Conservation (phyloP, 108 stramenopile genomes). For the Hondaea fermentalgiana region DNA sequence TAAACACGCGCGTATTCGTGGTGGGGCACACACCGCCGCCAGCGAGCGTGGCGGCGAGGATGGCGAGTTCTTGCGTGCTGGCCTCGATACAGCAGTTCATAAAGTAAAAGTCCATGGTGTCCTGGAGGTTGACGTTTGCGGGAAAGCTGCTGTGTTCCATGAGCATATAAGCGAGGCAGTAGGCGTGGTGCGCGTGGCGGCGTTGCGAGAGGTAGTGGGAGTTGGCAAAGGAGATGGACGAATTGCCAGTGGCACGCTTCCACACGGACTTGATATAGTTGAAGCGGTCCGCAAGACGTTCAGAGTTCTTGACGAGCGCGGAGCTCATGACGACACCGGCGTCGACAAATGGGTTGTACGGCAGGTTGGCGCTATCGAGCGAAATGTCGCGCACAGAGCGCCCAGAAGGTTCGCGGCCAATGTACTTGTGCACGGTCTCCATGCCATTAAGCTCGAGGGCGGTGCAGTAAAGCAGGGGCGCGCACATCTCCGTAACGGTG, state of each 20-base stretch:
- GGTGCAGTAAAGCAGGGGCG: not conserved
- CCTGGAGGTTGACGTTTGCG: not conserved
- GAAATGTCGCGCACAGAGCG: not conserved
- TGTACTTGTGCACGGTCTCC: not conserved
- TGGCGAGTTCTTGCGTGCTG: conserved; percentile 17
- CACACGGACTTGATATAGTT: not conserved
- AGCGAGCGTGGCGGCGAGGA: conserved; percentile 16
- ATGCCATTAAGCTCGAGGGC: not conserved
- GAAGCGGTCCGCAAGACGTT: not conserved
- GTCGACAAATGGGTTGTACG: not conserved
- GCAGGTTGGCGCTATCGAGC: not conserved
- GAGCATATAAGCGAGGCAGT: not conserved
- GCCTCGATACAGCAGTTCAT: conserved; percentile 6
- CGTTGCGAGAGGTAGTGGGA: not conserved
- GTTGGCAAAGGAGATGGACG: not conserved
- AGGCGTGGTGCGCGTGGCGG: not conserved
- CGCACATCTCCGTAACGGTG: not conserved
- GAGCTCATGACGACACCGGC: not conserved
- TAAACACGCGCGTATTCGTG: not conserved
- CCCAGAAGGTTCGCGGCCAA: not conserved
- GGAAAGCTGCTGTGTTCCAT: not conserved
- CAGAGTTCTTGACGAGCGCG: not conserved
- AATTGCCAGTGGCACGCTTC: not conserved
- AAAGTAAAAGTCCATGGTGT: not conserved
- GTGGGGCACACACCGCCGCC: conserved; percentile 18